These are phyloP conservation scores for Emydomyces testavorans DNA, from an alignment of 2,329 filamentous ascomycete species.

Conservation along the genomic window DNA sequence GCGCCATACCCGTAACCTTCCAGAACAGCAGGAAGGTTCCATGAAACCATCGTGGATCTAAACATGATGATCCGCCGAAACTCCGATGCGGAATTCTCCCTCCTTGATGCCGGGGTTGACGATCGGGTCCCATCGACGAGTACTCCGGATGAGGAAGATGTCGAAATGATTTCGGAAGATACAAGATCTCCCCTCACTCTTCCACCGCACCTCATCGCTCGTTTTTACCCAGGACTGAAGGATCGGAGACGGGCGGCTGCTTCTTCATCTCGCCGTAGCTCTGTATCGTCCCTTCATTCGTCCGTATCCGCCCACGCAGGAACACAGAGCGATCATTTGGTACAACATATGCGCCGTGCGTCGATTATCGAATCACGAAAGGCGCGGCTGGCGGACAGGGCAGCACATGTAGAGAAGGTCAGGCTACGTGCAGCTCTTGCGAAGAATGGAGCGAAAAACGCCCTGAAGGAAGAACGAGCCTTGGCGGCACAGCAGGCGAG, in stretches of 20 bases:
- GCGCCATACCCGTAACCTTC: background rate
- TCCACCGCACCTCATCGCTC: constrained; percentile 51
- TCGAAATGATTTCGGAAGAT: constrained; percentile 35
- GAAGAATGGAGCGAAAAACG: constrained; percentile 46
- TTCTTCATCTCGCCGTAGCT: constrained; percentile 51
- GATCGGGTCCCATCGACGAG: constrained; percentile 16
- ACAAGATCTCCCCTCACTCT: constrained; percentile 34
- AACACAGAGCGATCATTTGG: constrained; percentile 48
- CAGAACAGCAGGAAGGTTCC: background rate
- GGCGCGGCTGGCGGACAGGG: constrained; percentile 51
- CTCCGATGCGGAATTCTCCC: constrained; percentile 33
- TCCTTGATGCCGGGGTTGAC: constrained; percentile 25
- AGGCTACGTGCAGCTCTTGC: constrained; percentile 50
- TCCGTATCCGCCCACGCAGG: constrained; percentile 39
- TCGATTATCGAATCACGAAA: constrained; percentile 55
- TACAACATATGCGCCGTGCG: constrained; percentile 53
- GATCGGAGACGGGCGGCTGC: constrained; percentile 49
- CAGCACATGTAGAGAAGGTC: constrained; percentile 55
- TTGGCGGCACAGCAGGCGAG: constrained; percentile 52
- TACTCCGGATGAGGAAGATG: constrained; percentile 13
- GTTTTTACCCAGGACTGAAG: constrained; percentile 46
- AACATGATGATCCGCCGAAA: constrained; percentile 32
- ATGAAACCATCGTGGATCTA: background rate
- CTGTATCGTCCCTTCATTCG: constrained; percentile 51
- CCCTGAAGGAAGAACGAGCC: constrained; percentile 51